Conservation (phyloP, 176 grass and related monocot species). For the Saccharum spontaneum region DNA sequence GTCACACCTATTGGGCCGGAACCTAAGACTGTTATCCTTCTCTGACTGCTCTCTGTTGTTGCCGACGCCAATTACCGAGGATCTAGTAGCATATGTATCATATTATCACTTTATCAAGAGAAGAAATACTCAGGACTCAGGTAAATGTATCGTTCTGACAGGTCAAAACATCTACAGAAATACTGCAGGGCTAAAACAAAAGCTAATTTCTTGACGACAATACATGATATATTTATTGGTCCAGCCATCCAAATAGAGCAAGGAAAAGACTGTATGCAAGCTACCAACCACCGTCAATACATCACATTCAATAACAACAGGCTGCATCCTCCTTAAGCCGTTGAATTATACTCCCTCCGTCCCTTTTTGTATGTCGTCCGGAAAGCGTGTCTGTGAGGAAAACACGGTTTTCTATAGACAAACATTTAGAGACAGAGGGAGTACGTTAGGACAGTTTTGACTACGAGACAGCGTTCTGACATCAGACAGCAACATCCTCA, state of each 20-base stretch:
- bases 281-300: neutral
- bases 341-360: neutral
- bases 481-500: neutral
- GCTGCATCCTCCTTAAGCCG: neutral
- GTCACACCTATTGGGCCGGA: no score
- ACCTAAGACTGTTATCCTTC: no score
- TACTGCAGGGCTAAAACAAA: neutral
- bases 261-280: neutral
- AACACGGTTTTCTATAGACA: no score
- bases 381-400: no score
- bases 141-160: neutral
- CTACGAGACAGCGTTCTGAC: neutral
- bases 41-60: no score
- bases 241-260: neutral
- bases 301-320: slow-evolving; percentile 1
- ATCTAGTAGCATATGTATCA: no score
- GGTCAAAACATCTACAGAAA: neutral
- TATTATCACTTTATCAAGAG: no score
- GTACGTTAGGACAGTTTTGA: neutral
- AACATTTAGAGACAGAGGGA: no score
- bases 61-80: no score
- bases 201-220: neutral
- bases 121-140: no score
- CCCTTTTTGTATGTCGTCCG: no score
- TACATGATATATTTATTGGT: neutral